Evolutionary conservation across 2,329 filamentous ascomycete genomes (phyloP).

Genomic region (Fusarium piperis): DNA sequence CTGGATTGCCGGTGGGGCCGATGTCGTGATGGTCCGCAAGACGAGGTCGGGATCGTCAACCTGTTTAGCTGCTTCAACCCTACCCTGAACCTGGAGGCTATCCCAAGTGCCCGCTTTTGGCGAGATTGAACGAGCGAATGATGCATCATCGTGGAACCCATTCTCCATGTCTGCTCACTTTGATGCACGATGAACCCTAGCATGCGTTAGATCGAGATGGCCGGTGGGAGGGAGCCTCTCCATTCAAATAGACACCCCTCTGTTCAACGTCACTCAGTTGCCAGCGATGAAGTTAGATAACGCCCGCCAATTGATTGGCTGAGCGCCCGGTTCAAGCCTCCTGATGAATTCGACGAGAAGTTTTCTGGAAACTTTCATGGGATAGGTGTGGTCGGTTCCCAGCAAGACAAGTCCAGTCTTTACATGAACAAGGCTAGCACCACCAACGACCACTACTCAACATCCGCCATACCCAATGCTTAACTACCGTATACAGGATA

Average conservation of each 20-base stretch:
- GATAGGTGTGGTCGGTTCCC: not conserved
- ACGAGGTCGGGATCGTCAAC: not conserved
- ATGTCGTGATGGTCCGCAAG: conserved; percentile 20
- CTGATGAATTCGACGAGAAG: not conserved
- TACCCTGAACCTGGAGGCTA: not conserved
- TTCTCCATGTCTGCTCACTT: conserved; percentile 7
- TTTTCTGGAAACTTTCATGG: not conserved
- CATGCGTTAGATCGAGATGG: conserved; percentile 1
- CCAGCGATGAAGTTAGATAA: not conserved
- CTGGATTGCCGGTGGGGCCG: conserved; percentile 16
- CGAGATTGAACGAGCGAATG: not conserved
- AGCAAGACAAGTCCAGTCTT: not conserved
- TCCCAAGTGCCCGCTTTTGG: not conserved
- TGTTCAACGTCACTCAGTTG: not conserved
- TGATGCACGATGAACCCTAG: conserved; percentile 2
- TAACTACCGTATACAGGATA: not conserved
- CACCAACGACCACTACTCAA: not conserved
- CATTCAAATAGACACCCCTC: not conserved
- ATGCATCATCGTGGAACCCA: conserved; percentile 5
- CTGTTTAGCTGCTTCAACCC: not conserved
- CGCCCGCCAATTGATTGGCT: not conserved
- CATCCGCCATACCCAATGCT: not conserved
- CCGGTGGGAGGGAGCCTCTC: not conserved
- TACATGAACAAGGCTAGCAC: not conserved
- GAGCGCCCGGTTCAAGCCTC: not conserved